Conservation (phyloP, 306 rosid species). For the Geum urbanum region DNA sequence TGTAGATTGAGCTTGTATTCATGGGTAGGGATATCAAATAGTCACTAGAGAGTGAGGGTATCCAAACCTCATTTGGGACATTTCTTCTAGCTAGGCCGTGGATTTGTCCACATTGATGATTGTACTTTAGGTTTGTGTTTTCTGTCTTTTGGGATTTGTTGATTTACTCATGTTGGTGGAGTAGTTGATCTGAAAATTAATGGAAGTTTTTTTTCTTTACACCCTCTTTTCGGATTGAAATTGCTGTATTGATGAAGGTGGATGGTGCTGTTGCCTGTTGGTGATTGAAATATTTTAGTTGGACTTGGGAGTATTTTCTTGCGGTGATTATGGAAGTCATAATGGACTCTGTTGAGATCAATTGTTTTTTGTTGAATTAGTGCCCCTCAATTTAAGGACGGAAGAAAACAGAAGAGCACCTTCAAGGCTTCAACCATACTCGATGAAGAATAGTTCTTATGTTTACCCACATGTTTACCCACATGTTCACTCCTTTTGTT, state of each 20-base stretch:
- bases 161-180: slow-evolving; percentile 10
- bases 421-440: too few relatives aligned
- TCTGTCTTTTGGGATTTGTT: slow-evolving; percentile 14
- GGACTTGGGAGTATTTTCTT: background rate
- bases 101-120: background rate
- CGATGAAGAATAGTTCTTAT: too few relatives aligned
- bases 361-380: background rate
- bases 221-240: background rate
- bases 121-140: background rate
- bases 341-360: background rate
- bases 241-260: background rate
- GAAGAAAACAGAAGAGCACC: too few relatives aligned
- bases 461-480: too few relatives aligned
- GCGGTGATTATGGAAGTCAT: background rate
- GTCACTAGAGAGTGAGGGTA: slow-evolving; percentile 5
- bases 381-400: background rate
- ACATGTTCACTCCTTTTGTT: too few relatives aligned
- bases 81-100: slow-evolving; percentile 7
- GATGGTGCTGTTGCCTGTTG: background rate
- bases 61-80: slow-evolving; percentile 9
- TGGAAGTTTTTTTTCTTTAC: background rate
- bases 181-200: slow-evolving; percentile 6
- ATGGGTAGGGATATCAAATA: slow-evolving; percentile 8
- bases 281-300: background rate
- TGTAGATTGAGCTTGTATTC: background rate